phyloP scores from a whole-genome alignment of 2,329 filamentous ascomycete genomes.

The Trichophyton rubrum region DNA sequence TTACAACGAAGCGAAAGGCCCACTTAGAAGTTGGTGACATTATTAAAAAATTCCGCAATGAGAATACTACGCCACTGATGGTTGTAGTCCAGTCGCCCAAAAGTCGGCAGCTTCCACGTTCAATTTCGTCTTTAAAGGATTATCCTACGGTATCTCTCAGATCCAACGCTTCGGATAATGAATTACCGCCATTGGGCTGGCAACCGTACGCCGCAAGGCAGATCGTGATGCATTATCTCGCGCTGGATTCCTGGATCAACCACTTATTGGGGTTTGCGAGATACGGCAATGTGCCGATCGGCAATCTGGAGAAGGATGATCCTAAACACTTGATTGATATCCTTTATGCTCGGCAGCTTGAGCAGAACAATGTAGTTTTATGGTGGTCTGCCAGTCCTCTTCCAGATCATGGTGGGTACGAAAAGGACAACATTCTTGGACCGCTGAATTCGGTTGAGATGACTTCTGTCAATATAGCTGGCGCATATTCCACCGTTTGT shows the following conservation, averaged over 20 bases:
- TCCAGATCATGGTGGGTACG: slow-evolving; percentile 91
- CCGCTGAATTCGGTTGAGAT: slow-evolving; percentile 78
- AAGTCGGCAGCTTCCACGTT: slow-evolving; percentile 64
- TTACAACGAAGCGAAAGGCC: slow-evolving; percentile 80
- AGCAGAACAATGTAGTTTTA: slow-evolving; percentile 82
- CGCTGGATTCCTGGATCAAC: slow-evolving; percentile 81
- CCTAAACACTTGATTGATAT: slow-evolving; percentile 92
- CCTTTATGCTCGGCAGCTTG: slow-evolving; percentile 78
- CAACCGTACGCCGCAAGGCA: slow-evolving; percentile 78
- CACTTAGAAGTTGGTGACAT: slow-evolving; percentile 77
- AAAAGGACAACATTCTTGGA: slow-evolving; percentile 77
- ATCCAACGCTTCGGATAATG: slow-evolving; percentile 71
- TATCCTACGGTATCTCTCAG: slow-evolving; percentile 72
- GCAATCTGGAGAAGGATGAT: slow-evolving; percentile 89
- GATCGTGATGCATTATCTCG: slow-evolving; percentile 78
- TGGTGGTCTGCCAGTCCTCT: slow-evolving; percentile 89
- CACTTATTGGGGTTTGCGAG: slow-evolving; percentile 78
- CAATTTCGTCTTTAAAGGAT: slow-evolving; percentile 70
- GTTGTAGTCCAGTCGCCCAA: slow-evolving; percentile 87
- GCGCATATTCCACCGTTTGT: slow-evolving; percentile 89
- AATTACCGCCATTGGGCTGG: slow-evolving; percentile 86
- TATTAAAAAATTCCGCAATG: slow-evolving; percentile 79
- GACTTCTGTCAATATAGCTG: slow-evolving; percentile 85
- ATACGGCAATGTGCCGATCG: slow-evolving; percentile 88
- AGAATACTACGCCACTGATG: slow-evolving; percentile 67